These are phyloP conservation scores for Coniochaeta sp. DNA, from an alignment of 2,329 filamentous ascomycete genomes.

Conservation along the genomic window DNA sequence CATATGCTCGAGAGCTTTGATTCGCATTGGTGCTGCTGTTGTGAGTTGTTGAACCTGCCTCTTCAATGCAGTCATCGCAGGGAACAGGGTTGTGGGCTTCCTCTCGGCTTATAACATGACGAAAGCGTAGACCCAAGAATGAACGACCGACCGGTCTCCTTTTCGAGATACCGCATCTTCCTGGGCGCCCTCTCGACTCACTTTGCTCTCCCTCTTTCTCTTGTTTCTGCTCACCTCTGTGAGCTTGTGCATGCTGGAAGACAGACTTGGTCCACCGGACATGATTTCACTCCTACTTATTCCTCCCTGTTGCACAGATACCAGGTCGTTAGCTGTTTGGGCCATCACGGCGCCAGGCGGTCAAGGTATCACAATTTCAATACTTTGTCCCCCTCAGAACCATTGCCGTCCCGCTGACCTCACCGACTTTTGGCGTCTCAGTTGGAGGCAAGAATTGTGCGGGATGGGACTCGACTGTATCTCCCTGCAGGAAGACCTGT, in stretches of 20 bases:
- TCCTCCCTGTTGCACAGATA: neutral
- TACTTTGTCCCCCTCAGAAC: neutral
- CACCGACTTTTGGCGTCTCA: neutral
- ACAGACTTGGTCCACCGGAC: neutral
- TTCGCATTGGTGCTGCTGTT: constrained; percentile 11
- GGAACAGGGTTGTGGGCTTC: constrained; percentile 10
- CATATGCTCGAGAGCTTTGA: constrained; percentile 10
- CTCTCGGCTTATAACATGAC: constrained; percentile 4
- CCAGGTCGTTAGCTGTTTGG: neutral
- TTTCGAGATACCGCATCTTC: neutral
- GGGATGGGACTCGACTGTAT: constrained; percentile 3
- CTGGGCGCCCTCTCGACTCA: neutral
- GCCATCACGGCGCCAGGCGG: neutral
- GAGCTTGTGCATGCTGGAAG: neutral
- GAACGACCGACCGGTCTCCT: neutral
- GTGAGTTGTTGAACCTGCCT: constrained; percentile 9
- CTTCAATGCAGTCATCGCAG: constrained; percentile 14
- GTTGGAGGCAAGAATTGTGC: neutral
- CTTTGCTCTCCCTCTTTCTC: neutral
- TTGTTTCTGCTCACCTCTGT: neutral
- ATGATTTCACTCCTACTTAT: neutral
- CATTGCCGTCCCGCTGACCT: neutral
- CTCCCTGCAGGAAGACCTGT: constrained; percentile 5
- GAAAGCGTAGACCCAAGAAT: neutral
- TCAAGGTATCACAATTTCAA: neutral